Conservation (phyloP, 2,329 filamentous ascomycete genomes). For the Rosellinia necatrix region DNA sequence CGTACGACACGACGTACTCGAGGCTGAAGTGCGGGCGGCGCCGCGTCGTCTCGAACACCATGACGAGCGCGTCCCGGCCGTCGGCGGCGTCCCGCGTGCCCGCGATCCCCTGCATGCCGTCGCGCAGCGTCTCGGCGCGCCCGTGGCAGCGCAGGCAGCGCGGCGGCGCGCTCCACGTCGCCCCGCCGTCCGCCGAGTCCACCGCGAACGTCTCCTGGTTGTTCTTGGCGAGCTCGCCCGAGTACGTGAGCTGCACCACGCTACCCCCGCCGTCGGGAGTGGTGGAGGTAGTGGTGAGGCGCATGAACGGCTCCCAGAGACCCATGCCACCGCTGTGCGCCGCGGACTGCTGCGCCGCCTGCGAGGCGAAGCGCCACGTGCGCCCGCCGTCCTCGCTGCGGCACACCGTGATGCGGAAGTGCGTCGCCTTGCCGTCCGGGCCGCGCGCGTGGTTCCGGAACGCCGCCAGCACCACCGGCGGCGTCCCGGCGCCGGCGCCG, state of each 20-base stretch:
- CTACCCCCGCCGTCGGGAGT: too few relatives aligned
- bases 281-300: constrained; percentile 34
- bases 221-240: constrained; percentile 49
- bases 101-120: constrained; percentile 52
- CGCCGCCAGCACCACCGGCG: constrained; percentile 45
- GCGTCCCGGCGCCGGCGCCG: constrained; percentile 2
- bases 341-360: constrained; percentile 49
- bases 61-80: constrained; percentile 44
- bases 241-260: constrained; percentile 51
- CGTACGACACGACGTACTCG: constrained; percentile 51
- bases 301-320: constrained; percentile 57
- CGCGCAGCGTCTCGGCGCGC: constrained; percentile 43
- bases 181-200: constrained; percentile 48
- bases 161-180: constrained; percentile 47
- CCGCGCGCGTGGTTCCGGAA: constrained; percentile 53
- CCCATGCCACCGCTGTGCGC: constrained; percentile 49
- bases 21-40: constrained; percentile 46
- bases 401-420: constrained; percentile 57
- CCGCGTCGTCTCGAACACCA: constrained; percentile 53
- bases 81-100: constrained; percentile 31
- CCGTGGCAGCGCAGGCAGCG: constrained; percentile 46
- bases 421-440: constrained; percentile 39
- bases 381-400: constrained; percentile 50
- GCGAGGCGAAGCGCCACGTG: constrained; percentile 49
- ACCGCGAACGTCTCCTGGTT: constrained; percentile 57